Evolutionary conservation across 2,329 filamentous ascomycete genomes (phyloP).

Genomic region (Echinosphaeria canescens): DNA sequence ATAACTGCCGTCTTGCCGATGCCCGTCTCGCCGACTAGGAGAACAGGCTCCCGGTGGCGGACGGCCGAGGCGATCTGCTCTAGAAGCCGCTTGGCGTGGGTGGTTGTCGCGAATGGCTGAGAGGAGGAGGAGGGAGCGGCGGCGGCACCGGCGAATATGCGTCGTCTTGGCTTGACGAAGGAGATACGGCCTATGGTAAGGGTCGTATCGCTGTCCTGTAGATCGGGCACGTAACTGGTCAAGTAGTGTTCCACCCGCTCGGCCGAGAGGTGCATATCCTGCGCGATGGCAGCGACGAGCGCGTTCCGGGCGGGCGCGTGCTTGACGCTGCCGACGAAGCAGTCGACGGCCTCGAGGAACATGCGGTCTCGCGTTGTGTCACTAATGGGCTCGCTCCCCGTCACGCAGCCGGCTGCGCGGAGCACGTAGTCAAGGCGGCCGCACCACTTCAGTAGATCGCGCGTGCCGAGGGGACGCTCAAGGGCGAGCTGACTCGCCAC

Average conservation of each 20-base stretch:
- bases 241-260: conserved; percentile 66
- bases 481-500: conserved; percentile 8
- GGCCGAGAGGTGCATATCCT: conserved; percentile 71
- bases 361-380: conserved; percentile 60
- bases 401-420: conserved; percentile 34
- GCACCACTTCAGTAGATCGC: conserved; percentile 84
- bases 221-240: conserved; percentile 45
- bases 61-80: conserved; percentile 78
- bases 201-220: conserved; percentile 35
- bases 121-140: too few relatives aligned
- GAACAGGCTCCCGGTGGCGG: conserved; percentile 63
- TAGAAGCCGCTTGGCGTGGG: conserved; percentile 62
- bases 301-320: conserved; percentile 35
- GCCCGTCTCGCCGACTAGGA: conserved; percentile 96
- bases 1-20: conserved; percentile 96
- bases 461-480: conserved; percentile 27
- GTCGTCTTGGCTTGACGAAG: conserved; percentile 36
- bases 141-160: too few relatives aligned
- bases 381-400: conserved; percentile 46
- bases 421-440: conserved; percentile 50
- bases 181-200: conserved; percentile 45
- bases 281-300: conserved; percentile 51
- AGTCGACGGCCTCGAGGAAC: conserved; percentile 84
- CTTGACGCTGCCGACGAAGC: conserved; percentile 67
- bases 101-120: conserved; percentile 83